Base-by-base conservation (phyloP, 805 yeast genomes). In the Lipomyces lipofer region DNA sequence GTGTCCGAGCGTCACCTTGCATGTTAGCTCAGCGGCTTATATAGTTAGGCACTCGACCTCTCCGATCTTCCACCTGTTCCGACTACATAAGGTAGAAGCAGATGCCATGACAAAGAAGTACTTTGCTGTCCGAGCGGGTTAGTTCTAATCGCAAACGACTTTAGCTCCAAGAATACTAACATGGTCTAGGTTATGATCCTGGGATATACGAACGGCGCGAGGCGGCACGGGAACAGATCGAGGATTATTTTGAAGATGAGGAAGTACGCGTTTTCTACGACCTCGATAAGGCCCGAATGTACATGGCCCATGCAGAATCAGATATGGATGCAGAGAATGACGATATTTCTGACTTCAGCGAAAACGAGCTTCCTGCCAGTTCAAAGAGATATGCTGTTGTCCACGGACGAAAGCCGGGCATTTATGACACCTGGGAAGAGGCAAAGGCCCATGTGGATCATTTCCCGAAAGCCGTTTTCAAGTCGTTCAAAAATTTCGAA, bases 381-480 rank as follows among this genome's bases (percentile, higher is more conserved):
- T n/a, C n/a, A n/a, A 54, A 38, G 25, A 36, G 40, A n/a, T 83
- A 83, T 60, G 87, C 85, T 0, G 86, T 83, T 1, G 73, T 70
- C 27, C 71, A 68, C 3, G 88, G 89, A 1, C 70, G 81, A 15
- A 52, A 56, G 1, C 64, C 70, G 1, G 96, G 95, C 0, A 73
- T 88, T 0, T 88, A 71, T 68, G 60, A 52, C 6, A 67, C 68
- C 17, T 89, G 96, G 96, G 65, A 67, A 1, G 80, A 76, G 3
- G 63, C 68, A 46, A 51, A 60, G 36, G 49, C 45, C 17, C 79
- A 81, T 43, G 86, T 83, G 0, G 60, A 64, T 5, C 88, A 91
- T 0, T 84, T 67, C 60, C 54, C 77, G 2, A 80, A 82, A 2
- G 85, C 89, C 5, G 63, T 66, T 12, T 84, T 66, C 69, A 85